A percentile compares a stretch with the other conserved stretches of the same genome.
Evolutionary conservation across 345 rosid genomes (phyloP).

Genomic region (Orychophragmus violaceus): DNA sequence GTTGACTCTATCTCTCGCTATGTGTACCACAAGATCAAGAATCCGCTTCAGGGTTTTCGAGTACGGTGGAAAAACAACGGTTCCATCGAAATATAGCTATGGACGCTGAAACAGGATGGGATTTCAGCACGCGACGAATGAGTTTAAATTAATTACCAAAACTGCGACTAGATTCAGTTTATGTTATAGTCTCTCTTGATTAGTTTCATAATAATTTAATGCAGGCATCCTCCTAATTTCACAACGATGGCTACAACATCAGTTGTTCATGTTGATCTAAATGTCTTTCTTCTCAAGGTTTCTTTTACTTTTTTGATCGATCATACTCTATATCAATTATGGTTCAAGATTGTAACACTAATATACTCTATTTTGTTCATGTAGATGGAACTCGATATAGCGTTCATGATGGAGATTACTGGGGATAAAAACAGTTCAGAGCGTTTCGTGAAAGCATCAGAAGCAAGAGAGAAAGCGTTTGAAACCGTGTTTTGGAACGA

Average conservation of each 20-base stretch:
- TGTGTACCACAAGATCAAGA: conserved; percentile 50
- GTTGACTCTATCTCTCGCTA: not conserved
- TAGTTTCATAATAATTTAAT: not conserved
- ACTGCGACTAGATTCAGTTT: not conserved
- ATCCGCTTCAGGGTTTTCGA: conserved; percentile 49
- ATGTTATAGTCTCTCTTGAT: not conserved
- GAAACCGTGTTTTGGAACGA: conserved; percentile 67
- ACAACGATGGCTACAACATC: conserved; percentile 64
- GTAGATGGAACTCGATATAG: conserved; percentile 90
- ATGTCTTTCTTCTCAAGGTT: conserved; percentile 67
- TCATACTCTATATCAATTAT: not conserved
- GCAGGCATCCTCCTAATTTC: conserved; percentile 58
- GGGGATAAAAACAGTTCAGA: conserved; percentile 41
- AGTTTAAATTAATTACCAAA: conserved; percentile 32
- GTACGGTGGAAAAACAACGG: conserved; percentile 41
- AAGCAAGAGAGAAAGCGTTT: conserved; percentile 54
- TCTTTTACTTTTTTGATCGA: not conserved
- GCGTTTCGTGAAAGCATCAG: conserved; percentile 48
- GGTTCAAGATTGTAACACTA: not conserved
- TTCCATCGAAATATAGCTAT: conserved; percentile 72
- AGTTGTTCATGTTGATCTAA: conserved; percentile 81
- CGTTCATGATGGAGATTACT: conserved; percentile 49
- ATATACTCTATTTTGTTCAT: not conserved
- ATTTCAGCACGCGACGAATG: conserved; percentile 95
- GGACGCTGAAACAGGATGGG: conserved; percentile 90